Conservation (phyloP, 805 yeast genomes). For the Ogataea pini region DNA sequence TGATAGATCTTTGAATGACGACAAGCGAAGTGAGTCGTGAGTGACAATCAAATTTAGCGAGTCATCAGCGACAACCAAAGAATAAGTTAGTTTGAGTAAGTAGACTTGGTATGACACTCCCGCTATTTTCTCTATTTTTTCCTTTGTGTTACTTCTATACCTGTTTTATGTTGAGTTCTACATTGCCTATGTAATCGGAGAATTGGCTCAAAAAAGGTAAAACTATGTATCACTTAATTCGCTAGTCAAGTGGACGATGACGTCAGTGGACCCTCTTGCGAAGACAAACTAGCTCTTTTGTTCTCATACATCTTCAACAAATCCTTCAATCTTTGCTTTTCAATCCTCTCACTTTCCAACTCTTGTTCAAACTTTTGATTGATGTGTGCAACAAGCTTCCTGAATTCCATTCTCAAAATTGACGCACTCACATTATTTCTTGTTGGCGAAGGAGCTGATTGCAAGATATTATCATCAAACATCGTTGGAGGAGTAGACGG, state of each 20-base stretch:
- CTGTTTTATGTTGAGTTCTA: neutral
- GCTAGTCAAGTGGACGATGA: neutral
- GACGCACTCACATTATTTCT: slow-evolving; percentile 43
- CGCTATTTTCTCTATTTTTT: neutral
- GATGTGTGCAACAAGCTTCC: slow-evolving; percentile 59
- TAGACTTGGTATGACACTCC: too few relatives aligned
- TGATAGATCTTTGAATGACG: slow-evolving; percentile 33
- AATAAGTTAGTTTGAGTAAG: too few relatives aligned
- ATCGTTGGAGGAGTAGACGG: slow-evolving; percentile 23
- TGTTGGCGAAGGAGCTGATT: slow-evolving; percentile 18
- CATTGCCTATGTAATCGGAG: neutral
- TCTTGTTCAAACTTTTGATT: slow-evolving; percentile 63
- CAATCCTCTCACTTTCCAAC: slow-evolving; percentile 54
- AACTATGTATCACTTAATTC: too few relatives aligned
- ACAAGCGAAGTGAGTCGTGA: neutral
- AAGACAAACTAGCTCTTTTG: slow-evolving; percentile 3
- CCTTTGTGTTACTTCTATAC: neutral
- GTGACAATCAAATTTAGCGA: neutral
- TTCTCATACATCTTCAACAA: slow-evolving; percentile 38
- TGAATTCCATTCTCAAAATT: slow-evolving; percentile 67
- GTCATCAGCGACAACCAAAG: too few relatives aligned
- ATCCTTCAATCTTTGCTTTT: slow-evolving; percentile 46
- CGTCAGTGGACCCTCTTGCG: neutral
- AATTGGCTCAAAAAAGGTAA: too few relatives aligned
- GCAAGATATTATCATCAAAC: slow-evolving; percentile 9